These are phyloP conservation scores for Mycena alexandri DNA, from an alignment of 768 basidiomycete genomes.

Conservation along the genomic window DNA sequence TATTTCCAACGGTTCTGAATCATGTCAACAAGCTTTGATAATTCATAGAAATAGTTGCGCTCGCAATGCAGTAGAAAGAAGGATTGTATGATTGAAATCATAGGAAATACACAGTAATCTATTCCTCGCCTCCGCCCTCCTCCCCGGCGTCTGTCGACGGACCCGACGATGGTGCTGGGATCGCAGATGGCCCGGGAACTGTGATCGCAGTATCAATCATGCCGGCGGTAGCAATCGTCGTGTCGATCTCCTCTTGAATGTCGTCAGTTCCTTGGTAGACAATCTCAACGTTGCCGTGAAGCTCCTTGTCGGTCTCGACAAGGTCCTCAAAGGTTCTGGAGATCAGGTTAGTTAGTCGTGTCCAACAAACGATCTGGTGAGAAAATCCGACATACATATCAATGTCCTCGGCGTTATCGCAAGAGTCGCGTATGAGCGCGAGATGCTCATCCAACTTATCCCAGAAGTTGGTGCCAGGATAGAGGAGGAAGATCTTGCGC, in stretches of 20 bases:
- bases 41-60: no score
- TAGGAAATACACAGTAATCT: no score
- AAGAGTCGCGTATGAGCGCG: neutral
- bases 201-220: neutral
- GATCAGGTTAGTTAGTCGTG: neutral
- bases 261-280: slow-evolving; percentile 3
- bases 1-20: no score
- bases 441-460: neutral
- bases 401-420: neutral
- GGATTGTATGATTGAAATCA: no score
- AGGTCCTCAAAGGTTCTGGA: slow-evolving; percentile 5
- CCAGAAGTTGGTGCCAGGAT: neutral
- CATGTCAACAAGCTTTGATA: no score
- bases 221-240: neutral
- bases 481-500: neutral
- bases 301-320: slow-evolving; percentile 2
- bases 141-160: no score
- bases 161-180: no score
- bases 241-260: no score
- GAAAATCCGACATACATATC: neutral
- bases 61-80: no score
- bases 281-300: slow-evolving; percentile 12
- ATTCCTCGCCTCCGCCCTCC: no score
- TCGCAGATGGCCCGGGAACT: no score
- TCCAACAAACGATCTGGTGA: neutral